phyloP scores from a whole-genome alignment of 495 filamentous ascomycete species.

The Letharia lupina region DNA sequence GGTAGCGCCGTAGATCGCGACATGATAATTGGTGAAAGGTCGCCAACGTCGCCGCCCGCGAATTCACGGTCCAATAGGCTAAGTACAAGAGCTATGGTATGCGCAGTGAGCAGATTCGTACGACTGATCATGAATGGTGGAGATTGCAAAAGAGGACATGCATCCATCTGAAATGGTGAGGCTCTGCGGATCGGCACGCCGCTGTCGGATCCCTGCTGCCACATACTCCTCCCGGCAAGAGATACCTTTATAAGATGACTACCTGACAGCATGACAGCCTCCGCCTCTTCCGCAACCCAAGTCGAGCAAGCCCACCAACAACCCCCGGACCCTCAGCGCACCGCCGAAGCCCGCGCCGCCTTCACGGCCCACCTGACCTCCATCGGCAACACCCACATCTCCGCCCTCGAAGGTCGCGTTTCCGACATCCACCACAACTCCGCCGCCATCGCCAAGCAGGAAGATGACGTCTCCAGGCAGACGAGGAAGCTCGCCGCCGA shows the following conservation, averaged over 20 bases:
- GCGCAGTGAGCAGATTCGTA: not conserved
- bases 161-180: not conserved
- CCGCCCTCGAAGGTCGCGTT: slow-evolving; percentile 63
- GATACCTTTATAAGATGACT: not conserved
- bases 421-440: slow-evolving; percentile 61
- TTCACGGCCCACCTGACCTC: slow-evolving; percentile 71
- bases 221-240: not conserved
- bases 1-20: no score
- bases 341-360: slow-evolving; percentile 61
- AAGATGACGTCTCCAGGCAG: slow-evolving; percentile 55
- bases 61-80: no score
- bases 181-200: slow-evolving; percentile 5
- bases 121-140: not conserved
- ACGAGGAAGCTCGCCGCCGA: slow-evolving; percentile 61
- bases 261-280: not conserved
- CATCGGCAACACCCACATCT: slow-evolving; percentile 54
- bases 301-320: not conserved
- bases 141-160: not conserved
- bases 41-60: no score
- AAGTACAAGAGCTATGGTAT: no score
- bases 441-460: slow-evolving; percentile 59
- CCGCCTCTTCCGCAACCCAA: not conserved
- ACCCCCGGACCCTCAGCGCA: slow-evolving; percentile 31
- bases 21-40: no score
- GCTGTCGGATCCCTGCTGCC: not conserved